phyloP scores from a whole-genome alignment of 2,329 filamentous ascomycete genomes.

The Dichotomopilus funicola region DNA sequence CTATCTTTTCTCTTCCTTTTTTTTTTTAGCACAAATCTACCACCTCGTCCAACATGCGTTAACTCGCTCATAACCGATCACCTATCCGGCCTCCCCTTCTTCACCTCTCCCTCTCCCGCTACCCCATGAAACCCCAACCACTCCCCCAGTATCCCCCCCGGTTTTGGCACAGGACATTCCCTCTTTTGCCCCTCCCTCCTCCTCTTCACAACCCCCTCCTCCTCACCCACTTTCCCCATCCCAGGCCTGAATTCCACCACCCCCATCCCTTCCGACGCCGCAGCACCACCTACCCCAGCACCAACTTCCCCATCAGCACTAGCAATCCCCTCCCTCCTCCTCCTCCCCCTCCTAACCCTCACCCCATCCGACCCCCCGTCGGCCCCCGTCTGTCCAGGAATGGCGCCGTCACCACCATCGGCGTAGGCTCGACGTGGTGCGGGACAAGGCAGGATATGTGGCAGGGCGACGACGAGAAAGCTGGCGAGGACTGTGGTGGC shows the following conservation, averaged over 20 bases:
- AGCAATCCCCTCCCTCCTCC: slow-evolving; percentile 15
- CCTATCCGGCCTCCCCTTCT: slow-evolving; percentile 6
- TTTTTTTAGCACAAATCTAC: not conserved
- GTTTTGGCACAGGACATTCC: slow-evolving; percentile 91
- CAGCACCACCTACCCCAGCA: slow-evolving; percentile 10
- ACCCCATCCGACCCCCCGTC: slow-evolving; percentile 33
- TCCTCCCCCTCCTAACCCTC: slow-evolving; percentile 3
- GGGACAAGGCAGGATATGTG: slow-evolving; percentile 87
- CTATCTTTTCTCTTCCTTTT: not conserved
- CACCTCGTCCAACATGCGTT: not conserved
- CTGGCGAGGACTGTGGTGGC: slow-evolving; percentile 84
- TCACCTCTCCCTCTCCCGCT: not conserved
- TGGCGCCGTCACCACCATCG: slow-evolving; percentile 60
- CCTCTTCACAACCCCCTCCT: slow-evolving; percentile 38
- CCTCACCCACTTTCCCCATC: slow-evolving; percentile 24
- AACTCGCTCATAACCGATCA: not conserved
- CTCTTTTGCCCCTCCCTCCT: slow-evolving; percentile 44
- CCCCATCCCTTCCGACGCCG: not conserved
- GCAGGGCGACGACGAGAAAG: slow-evolving; percentile 86
- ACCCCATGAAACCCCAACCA: slow-evolving; percentile 52
- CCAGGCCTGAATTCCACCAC: slow-evolving; percentile 7
- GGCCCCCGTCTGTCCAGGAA: slow-evolving; percentile 39
- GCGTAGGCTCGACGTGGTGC: slow-evolving; percentile 73
- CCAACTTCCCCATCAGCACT: not conserved
- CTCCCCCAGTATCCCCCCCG: slow-evolving; percentile 54